These are phyloP conservation scores for Effrenium voratum DNA, from an alignment of 73 alveolate species.

Conservation along the genomic window DNA sequence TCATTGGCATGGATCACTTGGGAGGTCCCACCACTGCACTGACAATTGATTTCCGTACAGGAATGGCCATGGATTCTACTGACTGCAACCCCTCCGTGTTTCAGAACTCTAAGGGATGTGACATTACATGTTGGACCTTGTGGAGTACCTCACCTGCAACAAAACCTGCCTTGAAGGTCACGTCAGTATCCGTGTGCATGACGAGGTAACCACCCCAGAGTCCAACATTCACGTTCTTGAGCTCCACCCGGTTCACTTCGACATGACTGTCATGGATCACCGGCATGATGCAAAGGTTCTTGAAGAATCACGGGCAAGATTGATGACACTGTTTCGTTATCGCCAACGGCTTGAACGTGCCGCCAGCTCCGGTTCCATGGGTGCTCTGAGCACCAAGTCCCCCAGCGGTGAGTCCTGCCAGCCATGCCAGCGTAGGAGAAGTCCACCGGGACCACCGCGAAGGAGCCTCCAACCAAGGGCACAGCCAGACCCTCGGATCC, in stretches of 20 bases:
- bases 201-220: no score
- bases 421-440: neutral
- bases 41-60: neutral
- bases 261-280: neutral
- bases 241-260: neutral
- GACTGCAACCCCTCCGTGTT: neutral
- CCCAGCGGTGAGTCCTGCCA: neutral
- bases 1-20: slow-evolving; percentile 23
- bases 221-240: neutral
- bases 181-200: neutral
- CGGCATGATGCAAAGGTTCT: neutral
- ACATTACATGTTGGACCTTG: slow-evolving; percentile 16
- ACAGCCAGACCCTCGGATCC: neutral
- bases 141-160: neutral
- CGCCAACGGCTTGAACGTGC: neutral
- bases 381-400: neutral
- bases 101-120: neutral
- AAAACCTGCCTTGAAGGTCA: neutral
- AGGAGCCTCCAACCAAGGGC: neutral
- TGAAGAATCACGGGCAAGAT: no score
- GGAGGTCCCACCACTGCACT: neutral
- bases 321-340: no score
- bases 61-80: neutral
- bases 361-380: neutral
- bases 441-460: neutral